Evolutionary conservation across 495 filamentous ascomycete genomes (phyloP), one percentile per base, ranked within the genome.

Genomic region (Hypoxylon perforatum): DNA sequence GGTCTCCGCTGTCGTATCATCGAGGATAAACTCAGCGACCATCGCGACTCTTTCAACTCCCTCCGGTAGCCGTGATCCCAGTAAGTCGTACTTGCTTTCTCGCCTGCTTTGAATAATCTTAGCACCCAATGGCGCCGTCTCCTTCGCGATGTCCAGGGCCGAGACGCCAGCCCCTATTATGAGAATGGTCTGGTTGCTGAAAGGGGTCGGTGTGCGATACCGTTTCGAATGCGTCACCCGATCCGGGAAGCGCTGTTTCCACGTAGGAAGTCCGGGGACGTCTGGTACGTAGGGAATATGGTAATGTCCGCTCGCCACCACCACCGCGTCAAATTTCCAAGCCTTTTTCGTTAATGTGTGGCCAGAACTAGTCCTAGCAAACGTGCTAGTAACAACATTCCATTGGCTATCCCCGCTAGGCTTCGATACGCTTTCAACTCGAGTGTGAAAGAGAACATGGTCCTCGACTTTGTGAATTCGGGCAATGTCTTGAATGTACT

Each of bases 91-190:
- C 1, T 73, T 69, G 15, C 86, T 86, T 50, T 82, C 82, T 22
- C 87, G 78, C 1, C 82, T 84, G 64, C 83, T 86, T 67, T 90
- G 87, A 66, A 86, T 86, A n/a, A 85, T 77, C 4, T 70, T 75
- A 7, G 77, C 76, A 0, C 85, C 84, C 0, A 85, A 64, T 0
- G 78, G 72, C 4, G 78, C 79, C 6, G 87, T 76, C 65, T 89
- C 87, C 14, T 80, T 78, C 11, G 86, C 84, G 25, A 90, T 88
- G 56, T 90, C 87, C 2, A 81, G 67, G 0, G 87, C 81, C 0
- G 88, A 90, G 2, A 87, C 84, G 0, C 85, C 84, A 7, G 82
- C 87, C 1, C 88, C 88, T 35, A 90, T 77, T 17, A 89, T 71
- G 3, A 90, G 78, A 2, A 89, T 66, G 46, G 84, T 89, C 78